phyloP scores from a whole-genome alignment of 805 yeast genomes.

The Ogataea polymorpha region DNA sequence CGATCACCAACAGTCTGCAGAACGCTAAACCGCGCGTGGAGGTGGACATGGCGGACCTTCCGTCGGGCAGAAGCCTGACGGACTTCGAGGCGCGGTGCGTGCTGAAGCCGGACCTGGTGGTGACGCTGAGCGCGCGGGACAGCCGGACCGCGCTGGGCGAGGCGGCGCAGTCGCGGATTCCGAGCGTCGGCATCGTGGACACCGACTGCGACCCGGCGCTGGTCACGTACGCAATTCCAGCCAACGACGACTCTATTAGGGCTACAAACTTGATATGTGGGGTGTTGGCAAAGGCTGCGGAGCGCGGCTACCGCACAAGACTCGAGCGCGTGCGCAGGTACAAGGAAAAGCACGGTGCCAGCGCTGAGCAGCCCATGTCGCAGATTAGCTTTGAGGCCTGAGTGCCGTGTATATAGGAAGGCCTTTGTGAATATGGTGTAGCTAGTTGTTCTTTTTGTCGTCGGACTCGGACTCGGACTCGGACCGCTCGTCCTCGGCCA shows the following conservation, averaged over 20 bases:
- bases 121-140: conserved; percentile 83
- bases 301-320: conserved; percentile 66
- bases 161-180: conserved; percentile 77
- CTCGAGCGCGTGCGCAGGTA: conserved; percentile 37
- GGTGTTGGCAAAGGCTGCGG: conserved; percentile 80
- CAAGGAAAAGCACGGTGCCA: conserved; percentile 31
- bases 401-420: conserved; percentile 8
- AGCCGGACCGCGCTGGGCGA: conserved; percentile 78
- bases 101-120: conserved; percentile 85
- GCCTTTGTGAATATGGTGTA: neutral
- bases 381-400: conserved; percentile 2
- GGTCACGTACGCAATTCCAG: conserved; percentile 93
- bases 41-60: conserved; percentile 68
- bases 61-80: conserved; percentile 57
- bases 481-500: conserved; percentile 74
- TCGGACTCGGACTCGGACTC: conserved; percentile 61
- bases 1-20: conserved; percentile 76
- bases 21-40: conserved; percentile 62
- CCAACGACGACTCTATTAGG: conserved; percentile 88
- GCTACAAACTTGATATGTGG: conserved; percentile 79
- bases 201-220: conserved; percentile 88
- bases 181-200: conserved; percentile 91
- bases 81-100: conserved; percentile 48
- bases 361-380: conserved; percentile 18
- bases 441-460: conserved; percentile 22